Evolutionary conservation across 1,139 yeast species (phyloP).

Genomic region (Scheffersomyces cryptocercus): DNA sequence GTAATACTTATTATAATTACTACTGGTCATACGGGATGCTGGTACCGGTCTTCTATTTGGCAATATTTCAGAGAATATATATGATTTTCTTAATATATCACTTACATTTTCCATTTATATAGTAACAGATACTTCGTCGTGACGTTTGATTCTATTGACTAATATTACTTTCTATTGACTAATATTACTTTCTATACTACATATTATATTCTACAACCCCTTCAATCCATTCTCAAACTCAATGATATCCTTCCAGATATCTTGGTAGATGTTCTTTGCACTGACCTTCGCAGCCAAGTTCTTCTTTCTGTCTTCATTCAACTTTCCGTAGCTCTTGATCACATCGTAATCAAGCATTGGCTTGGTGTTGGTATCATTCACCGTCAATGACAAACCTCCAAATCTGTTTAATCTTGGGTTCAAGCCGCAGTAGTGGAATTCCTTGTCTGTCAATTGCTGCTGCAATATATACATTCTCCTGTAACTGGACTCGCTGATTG

Average conservation of each 20-base stretch:
- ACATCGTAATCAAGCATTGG: constrained; percentile 65
- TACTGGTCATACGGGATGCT: too few relatives aligned
- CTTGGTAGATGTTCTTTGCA: constrained; percentile 50
- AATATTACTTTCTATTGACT: too few relatives aligned
- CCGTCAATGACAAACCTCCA: constrained; percentile 44
- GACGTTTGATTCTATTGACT: too few relatives aligned
- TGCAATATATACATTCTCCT: constrained; percentile 83
- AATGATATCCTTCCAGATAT: constrained; percentile 68
- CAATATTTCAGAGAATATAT: too few relatives aligned
- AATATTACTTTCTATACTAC: neutral
- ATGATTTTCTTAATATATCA: too few relatives aligned
- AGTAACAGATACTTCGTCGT: too few relatives aligned
- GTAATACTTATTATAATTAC: too few relatives aligned
- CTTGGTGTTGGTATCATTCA: constrained; percentile 43
- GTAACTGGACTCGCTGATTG: constrained; percentile 72
- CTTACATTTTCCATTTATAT: too few relatives aligned
- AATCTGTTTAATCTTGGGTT: constrained; percentile 75
- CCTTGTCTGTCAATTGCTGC: constrained; percentile 81
- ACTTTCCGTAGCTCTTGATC: constrained; percentile 50
- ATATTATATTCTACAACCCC: constrained; percentile 18
- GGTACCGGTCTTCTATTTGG: too few relatives aligned
- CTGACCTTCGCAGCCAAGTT: constrained; percentile 59
- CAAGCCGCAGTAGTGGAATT: constrained; percentile 71
- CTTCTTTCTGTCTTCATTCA: constrained; percentile 59
- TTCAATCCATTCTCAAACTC: constrained; percentile 46